Conservation (phyloP, 2,329 filamentous ascomycete species). For the Grosmannia clavigera region DNA sequence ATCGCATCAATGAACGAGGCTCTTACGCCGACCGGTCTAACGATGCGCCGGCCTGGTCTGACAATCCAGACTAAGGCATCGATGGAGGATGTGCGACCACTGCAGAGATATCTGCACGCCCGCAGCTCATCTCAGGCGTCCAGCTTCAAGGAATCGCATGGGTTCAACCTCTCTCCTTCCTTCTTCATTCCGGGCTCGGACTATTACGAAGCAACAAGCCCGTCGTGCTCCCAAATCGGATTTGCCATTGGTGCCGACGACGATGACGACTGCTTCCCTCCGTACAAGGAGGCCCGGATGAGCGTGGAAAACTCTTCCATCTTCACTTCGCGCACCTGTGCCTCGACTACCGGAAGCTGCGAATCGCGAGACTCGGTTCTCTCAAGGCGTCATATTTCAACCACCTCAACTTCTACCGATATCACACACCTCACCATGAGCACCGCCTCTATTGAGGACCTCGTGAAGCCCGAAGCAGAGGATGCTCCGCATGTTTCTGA, state of each 20-base stretch:
- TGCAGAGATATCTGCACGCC: conserved; percentile 20
- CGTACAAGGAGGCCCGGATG: conserved; percentile 22
- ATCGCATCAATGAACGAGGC: conserved; percentile 28
- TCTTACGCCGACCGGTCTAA: conserved; percentile 27
- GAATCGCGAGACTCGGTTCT: conserved; percentile 33
- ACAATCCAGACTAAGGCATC: conserved; percentile 5
- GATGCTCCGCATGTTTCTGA: neutral
- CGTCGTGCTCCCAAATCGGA: neutral
- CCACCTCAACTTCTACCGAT: conserved; percentile 39
- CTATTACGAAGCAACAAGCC: conserved; percentile 19
- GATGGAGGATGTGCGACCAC: conserved; percentile 1
- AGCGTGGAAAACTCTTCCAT: conserved; percentile 20
- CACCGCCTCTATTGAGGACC: conserved; percentile 30
- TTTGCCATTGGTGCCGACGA: conserved; percentile 15
- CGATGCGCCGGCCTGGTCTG: conserved; percentile 15
- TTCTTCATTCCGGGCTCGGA: conserved; percentile 47
- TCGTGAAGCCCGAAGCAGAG: conserved; percentile 9
- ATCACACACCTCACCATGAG: conserved; percentile 42
- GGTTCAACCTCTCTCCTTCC: conserved; percentile 47
- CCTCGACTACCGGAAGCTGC: conserved; percentile 40
- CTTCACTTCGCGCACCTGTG: conserved; percentile 35
- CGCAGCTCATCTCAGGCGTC: conserved; percentile 34
- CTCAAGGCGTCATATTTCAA: conserved; percentile 41
- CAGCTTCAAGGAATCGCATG: conserved; percentile 46
- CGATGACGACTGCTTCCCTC: conserved; percentile 21